phyloP scores from a whole-genome alignment of 371 early-diverging fungal species.

The Syncephalastrum sp. region DNA sequence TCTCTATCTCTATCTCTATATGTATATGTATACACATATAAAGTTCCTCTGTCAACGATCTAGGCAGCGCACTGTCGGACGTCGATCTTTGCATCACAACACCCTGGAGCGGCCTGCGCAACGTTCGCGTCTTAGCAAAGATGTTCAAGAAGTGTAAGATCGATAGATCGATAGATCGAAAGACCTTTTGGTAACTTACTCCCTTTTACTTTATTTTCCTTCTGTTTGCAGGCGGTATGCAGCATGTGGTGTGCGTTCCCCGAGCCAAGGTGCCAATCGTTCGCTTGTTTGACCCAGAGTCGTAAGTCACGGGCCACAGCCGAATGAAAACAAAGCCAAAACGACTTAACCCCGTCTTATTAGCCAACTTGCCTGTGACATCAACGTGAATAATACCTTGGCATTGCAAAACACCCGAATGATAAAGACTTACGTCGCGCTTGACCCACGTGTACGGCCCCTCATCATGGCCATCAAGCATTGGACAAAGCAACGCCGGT shows the following conservation, averaged over 20 bases:
- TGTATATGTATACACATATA: not conserved
- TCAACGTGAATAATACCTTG: conserved; percentile 80
- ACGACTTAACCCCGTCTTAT: not conserved
- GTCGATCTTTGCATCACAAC: conserved; percentile 65
- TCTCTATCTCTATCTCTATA: not conserved
- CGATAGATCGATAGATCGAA: not conserved
- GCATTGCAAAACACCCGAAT: conserved; percentile 79
- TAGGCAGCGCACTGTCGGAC: conserved; percentile 57
- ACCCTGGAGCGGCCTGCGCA: conserved; percentile 46
- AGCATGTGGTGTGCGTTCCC: conserved; percentile 51
- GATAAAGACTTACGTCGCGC: conserved; percentile 72
- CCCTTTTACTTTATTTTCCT: not conserved
- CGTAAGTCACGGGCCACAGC: conserved; percentile 42
- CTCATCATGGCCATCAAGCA: conserved; percentile 77
- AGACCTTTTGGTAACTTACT: not conserved
- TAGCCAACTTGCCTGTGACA: conserved; percentile 72
- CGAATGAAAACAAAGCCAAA: no score
- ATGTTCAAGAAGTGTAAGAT: conserved; percentile 34
- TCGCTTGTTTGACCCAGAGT: conserved; percentile 56
- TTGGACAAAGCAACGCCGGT: conserved; percentile 73
- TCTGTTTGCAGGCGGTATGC: conserved; percentile 51
- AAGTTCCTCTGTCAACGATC: conserved; percentile 60
- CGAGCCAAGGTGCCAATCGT: conserved; percentile 70
- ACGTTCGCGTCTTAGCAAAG: conserved; percentile 44
- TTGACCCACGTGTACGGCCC: conserved; percentile 79